Evolutionary conservation across 2,329 filamentous ascomycete species (phyloP), one percentile per base, ranked within the genome.

Genomic region (Lachnellula subtilissima): DNA sequence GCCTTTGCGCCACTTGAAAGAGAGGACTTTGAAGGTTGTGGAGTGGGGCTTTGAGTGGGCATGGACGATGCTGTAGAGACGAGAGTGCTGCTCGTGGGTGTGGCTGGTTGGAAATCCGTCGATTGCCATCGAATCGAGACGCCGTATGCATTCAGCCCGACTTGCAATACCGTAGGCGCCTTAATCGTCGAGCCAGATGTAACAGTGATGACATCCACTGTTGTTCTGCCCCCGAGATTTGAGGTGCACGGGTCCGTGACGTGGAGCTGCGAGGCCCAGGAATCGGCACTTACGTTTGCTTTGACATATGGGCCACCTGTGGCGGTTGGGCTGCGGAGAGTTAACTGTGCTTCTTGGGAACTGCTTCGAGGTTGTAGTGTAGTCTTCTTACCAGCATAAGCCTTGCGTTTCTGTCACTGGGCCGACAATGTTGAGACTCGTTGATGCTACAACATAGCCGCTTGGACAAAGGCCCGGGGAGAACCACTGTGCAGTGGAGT

Each of bases 381-480:
- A 15, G 36, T 11, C 15, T 39, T 39, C 36, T 15, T 39, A 39
- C 36, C 48, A 47, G 45, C 45, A 47, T 47, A 28, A 15, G 14
- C 12, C 45, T 19, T 28, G 45, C 25, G 45, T 47, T 25, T 47
- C 45, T 19, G 45, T 47, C 7, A 23, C n/a, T 5, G 45, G 15
- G 14, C n/a, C 22, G 45, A 23, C 3, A 9, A 23, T 50, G 15
- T 35, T 19, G 28, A 15, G 22, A 9, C 17, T 19, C 9, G 35
- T 19, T 15, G 19, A 39, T n/a, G 48, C 48, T 4, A 39, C 19
- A 17, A 14, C 22, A 28, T 50, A 50, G 32, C 48, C 48, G 35
- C 35, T 50, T 17, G 48, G 48, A 50, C 48, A 50, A 35, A 50
- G 3, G 25, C 48, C 48, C 4, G 48, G 48, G 17, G 48, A 50